These are phyloP conservation scores for Suillus fuscotomentosus DNA, from an alignment of 768 basidiomycete genomes.

Conservation along the genomic window DNA sequence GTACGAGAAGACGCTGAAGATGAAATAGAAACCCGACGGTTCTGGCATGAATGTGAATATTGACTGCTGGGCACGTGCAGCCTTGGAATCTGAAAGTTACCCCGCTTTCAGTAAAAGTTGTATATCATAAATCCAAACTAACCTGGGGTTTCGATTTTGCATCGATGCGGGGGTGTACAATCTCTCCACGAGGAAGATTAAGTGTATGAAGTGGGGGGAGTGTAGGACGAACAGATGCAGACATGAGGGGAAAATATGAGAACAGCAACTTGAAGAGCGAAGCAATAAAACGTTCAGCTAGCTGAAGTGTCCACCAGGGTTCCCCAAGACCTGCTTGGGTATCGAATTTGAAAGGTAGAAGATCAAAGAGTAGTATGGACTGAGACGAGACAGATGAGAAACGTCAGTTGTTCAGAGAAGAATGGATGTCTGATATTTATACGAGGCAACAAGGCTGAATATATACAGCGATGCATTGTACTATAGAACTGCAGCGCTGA, in stretches of 20 bases:
- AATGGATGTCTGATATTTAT: conserved; percentile 14
- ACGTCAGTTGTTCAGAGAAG: conserved; percentile 1
- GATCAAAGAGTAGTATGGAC: conserved; percentile 7
- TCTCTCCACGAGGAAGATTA: conserved; percentile 28
- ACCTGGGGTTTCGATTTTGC: conserved; percentile 15
- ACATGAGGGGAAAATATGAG: neutral
- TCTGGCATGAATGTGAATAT: conserved; percentile 12
- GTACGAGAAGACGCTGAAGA: conserved; percentile 41
- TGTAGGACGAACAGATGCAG: conserved; percentile 41
- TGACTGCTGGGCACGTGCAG: conserved; percentile 1
- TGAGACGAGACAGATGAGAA: conserved; percentile 10
- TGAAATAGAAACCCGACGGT: conserved; percentile 37
- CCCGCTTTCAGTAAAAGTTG: neutral
- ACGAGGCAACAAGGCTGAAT: conserved; percentile 3
- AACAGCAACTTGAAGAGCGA: neutral
- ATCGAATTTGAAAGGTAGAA: conserved; percentile 9
- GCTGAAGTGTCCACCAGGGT: conserved; percentile 16
- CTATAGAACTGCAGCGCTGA: neutral
- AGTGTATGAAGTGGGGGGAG: conserved; percentile 55
- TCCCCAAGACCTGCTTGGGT: conserved; percentile 22
- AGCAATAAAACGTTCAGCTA: conserved; percentile 11
- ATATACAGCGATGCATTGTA: conserved; percentile 8
- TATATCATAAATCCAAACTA: conserved; percentile 2
- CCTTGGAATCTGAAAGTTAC: neutral
- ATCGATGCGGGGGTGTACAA: conserved; percentile 11